phyloP scores from a whole-genome alignment of 139 green algal species.

The Chlamydomonas applanata region DNA sequence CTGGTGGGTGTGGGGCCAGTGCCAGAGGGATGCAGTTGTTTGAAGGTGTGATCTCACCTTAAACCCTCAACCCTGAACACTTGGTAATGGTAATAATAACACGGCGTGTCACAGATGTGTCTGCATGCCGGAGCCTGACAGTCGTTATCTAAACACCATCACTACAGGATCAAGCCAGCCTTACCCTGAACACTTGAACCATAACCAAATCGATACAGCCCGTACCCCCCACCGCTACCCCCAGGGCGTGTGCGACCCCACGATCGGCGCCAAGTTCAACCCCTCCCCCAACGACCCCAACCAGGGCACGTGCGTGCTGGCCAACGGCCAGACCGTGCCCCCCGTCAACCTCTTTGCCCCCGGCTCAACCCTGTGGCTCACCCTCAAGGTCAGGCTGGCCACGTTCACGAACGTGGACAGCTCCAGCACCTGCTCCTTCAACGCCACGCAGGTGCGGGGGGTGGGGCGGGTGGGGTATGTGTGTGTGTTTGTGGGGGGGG shows the following conservation, averaged over 20 bases:
- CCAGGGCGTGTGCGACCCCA: constrained; percentile 12
- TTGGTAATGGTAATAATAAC: too few relatives aligned
- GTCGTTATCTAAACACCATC: too few relatives aligned
- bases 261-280: constrained; percentile 22
- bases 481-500: neutral
- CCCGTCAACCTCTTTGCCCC: constrained; percentile 12
- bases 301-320: neutral
- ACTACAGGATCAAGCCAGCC: too few relatives aligned
- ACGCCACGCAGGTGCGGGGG: neutral
- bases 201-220: too few relatives aligned
- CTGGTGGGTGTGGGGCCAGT: neutral
- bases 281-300: constrained; percentile 16
- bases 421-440: neutral
- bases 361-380: constrained; percentile 9
- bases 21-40: too few relatives aligned
- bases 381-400: constrained; percentile 8
- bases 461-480: too few relatives aligned
- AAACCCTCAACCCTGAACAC: too few relatives aligned
- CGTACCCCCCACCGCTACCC: too few relatives aligned
- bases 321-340: neutral
- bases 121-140: too few relatives aligned
- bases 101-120: too few relatives aligned
- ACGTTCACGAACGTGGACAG: constrained; percentile 1
- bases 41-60: neutral
- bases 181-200: too few relatives aligned